Base-by-base conservation (phyloP, 2,329 filamentous ascomycete species). In the Chrysosporium queenslandicum region DNA sequence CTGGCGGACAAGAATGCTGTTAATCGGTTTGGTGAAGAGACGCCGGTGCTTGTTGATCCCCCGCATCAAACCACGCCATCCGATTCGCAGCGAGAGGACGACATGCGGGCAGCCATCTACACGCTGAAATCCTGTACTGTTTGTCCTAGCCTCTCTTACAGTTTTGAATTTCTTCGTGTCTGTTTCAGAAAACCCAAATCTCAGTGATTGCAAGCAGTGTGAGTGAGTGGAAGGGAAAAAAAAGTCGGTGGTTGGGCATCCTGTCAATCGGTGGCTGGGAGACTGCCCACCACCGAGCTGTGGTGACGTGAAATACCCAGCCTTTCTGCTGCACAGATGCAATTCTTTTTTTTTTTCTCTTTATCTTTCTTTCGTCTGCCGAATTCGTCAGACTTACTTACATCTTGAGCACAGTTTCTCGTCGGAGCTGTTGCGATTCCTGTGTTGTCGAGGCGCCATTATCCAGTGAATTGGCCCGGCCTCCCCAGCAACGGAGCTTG, bases 171-270 rank as follows among this genome's bases (percentile, higher is more conserved):
- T 9, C 21, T 6, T 42, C 41, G 18, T 43, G 2, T 29, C 25
- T 32, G 42, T 45, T 45, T 45, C 27, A 45, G 9, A 4, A 4
- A 32, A 29, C 3, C 41, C n/a, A n/a, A n/a, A n/a, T n/a, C n/a
- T n/a, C n/a, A n/a, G n/a, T n/a, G n/a, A n/a, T n/a, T n/a, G n/a
- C n/a, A n/a, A 18, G 25, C 20, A 29, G 2, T 4, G 2, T 16
- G 8, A n/a, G n/a, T 27, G 7, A 30, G 12, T 20, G n/a, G 7
- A 16, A 5, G 8, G 32, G 32, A n/a, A 4, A 18, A 45, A 27
- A 52, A 52, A 25, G 39, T 39, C 41, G 50, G 50, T 52, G 50
- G 50, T 52, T 52, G 50, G 50, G 50, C 5, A 29, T 21, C 20
- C 21, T 21, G 8, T 21, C 4, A 21, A 8, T 3, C 5, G 50